phyloP scores from a whole-genome alignment of 305 asterid species.

The Solanum chacoense region DNA sequence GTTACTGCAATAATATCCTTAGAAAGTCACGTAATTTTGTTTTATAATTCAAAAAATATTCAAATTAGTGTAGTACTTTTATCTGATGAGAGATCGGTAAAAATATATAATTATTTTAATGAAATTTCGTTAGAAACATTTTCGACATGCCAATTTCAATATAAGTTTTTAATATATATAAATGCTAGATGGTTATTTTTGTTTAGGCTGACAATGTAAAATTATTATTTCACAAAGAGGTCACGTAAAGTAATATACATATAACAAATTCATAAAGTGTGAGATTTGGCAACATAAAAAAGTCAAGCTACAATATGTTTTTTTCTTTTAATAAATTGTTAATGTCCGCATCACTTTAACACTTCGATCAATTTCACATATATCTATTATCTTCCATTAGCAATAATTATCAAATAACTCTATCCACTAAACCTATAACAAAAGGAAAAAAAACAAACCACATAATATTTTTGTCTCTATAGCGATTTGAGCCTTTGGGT shows the following conservation, averaged over 20 bases:
- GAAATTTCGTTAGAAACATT: neutral
- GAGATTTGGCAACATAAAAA: neutral
- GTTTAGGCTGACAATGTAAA: neutral
- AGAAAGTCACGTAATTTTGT: neutral
- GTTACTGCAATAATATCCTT: neutral
- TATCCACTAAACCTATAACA: neutral
- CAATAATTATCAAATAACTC: fast-evolving
- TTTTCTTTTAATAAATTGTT: neutral
- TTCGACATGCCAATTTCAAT: neutral
- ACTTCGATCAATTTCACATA: neutral
- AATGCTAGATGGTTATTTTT: neutral
- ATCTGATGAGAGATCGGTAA: neutral
- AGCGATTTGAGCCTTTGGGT: neutral
- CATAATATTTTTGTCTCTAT: neutral
- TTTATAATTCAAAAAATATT: neutral
- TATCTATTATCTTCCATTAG: fast-evolving
- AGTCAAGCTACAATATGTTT: neutral
- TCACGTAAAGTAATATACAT: neutral
- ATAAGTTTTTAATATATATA: neutral
- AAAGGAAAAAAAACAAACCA: no score
- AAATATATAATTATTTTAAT: neutral
- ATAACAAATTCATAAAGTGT: neutral
- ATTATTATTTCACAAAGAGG: neutral
- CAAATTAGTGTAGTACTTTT: neutral
- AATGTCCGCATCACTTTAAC: neutral